These are phyloP conservation scores for Cornus florida DNA, from an alignment of 148 eudicot species.

Conservation along the genomic window DNA sequence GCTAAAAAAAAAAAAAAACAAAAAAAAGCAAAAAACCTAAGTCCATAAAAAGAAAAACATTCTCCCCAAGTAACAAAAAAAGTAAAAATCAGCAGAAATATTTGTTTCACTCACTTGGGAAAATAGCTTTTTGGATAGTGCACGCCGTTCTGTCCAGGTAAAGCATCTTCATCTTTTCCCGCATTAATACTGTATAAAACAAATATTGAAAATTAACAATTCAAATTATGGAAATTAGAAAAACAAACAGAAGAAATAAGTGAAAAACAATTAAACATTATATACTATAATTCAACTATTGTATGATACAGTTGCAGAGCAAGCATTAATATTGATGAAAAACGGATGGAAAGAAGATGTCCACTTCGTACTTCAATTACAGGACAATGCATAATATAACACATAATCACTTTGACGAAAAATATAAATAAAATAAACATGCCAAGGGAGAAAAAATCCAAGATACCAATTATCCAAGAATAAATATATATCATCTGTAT, in stretches of 20 bases:
- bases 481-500: neutral
- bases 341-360: neutral
- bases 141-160: slow-evolving; percentile 20
- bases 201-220: slow-evolving; percentile 23
- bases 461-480: neutral
- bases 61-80: neutral
- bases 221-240: too few relatives aligned
- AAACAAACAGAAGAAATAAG: neutral
- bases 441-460: neutral
- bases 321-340: too few relatives aligned
- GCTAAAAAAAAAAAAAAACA: neutral
- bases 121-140: slow-evolving; percentile 45
- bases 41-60: neutral
- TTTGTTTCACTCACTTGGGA: slow-evolving; percentile 58
- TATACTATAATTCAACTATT: too few relatives aligned
- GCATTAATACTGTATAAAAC: slow-evolving; percentile 26
- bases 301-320: neutral
- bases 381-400: neutral
- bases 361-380: neutral
- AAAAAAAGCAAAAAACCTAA: neutral
- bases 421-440: neutral
- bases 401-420: neutral
- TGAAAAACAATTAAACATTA: neutral
- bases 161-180: slow-evolving; percentile 32
- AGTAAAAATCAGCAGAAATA: neutral